Percentiles rank a stretch among this genome's conserved stretches.
Conservation (phyloP, 345 rosid species). For the Reutealis trisperma region DNA sequence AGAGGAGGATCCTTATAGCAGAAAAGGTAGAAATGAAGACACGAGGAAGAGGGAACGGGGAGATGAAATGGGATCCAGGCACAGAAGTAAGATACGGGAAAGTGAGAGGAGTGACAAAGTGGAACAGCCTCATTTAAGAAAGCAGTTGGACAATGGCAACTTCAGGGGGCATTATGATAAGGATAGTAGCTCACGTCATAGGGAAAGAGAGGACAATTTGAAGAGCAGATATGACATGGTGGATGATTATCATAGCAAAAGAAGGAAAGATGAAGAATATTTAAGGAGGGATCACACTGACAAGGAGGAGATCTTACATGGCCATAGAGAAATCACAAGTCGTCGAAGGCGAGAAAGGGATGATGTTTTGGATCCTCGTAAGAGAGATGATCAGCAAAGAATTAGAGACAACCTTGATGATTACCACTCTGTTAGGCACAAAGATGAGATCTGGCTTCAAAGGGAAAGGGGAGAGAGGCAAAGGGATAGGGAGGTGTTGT, state of each 20-base stretch:
- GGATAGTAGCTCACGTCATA: slow-evolving; percentile 49
- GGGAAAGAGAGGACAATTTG: slow-evolving; percentile 61
- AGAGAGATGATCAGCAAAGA: slow-evolving; percentile 79
- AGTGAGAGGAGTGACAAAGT: slow-evolving; percentile 66
- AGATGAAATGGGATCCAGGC: slow-evolving; percentile 70
- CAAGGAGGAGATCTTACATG: slow-evolving; percentile 58
- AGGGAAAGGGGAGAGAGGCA: slow-evolving; percentile 77
- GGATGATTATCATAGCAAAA: slow-evolving; percentile 70
- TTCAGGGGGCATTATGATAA: slow-evolving; percentile 57
- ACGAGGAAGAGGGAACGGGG: slow-evolving; percentile 67
- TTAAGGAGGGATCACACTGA: slow-evolving; percentile 56
- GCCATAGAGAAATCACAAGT: slow-evolving; percentile 61
- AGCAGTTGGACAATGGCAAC: slow-evolving; percentile 70
- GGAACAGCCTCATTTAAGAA: slow-evolving; percentile 59
- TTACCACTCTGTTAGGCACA: slow-evolving; percentile 67
- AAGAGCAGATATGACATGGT: slow-evolving; percentile 55
- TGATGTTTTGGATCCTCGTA: slow-evolving; percentile 63
- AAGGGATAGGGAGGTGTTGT: slow-evolving; percentile 71
- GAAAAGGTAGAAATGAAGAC: slow-evolving; percentile 69
- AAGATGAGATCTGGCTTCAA: slow-evolving; percentile 64
- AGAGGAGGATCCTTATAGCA: slow-evolving; percentile 58
- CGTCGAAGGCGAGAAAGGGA: slow-evolving; percentile 81
- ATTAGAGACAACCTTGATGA: slow-evolving; percentile 71
- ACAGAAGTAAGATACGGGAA: slow-evolving; percentile 68
- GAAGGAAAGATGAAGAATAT: slow-evolving; percentile 79